Conservation (phyloP, 768 basidiomycete genomes). For the Boletus tylopilopsis region DNA sequence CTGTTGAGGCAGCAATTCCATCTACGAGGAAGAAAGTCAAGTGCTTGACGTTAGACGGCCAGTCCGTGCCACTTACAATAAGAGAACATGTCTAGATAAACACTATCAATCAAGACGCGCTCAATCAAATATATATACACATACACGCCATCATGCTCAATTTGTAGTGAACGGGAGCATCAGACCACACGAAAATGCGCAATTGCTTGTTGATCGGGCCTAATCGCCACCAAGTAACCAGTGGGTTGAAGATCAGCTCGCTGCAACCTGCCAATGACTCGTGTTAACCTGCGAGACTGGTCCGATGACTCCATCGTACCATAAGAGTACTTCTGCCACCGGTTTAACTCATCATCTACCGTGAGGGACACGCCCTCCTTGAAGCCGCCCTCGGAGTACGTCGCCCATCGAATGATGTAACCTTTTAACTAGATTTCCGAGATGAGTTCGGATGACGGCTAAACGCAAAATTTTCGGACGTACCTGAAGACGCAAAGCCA, state of each 20-base stretch:
- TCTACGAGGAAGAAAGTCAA: constrained; percentile 11
- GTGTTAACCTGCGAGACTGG: constrained; percentile 31
- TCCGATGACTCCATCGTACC: constrained; percentile 37
- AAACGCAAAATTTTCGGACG: background rate
- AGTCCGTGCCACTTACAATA: constrained; percentile 37
- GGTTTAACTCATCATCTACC: constrained; percentile 87
- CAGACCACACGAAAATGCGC: constrained; percentile 73
- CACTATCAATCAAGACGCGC: constrained; percentile 2
- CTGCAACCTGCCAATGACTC: constrained; percentile 19
- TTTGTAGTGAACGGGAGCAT: constrained; percentile 79
- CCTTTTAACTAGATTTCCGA: constrained; percentile 14
- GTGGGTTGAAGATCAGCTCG: constrained; percentile 80
- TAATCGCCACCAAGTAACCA: constrained; percentile 68
- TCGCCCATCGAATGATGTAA: constrained; percentile 56
- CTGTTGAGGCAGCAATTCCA: constrained; percentile 64
- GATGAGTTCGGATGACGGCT: background rate
- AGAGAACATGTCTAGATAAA: constrained; percentile 43
- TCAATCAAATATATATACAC: constrained; percentile 10
- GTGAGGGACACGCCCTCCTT: constrained; percentile 94
- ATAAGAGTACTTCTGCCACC: constrained; percentile 90
- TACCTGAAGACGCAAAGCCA: constrained; percentile 55
- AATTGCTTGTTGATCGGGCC: constrained; percentile 86
- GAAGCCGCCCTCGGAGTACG: constrained; percentile 83
- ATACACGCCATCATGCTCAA: constrained; percentile 54
- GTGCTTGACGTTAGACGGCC: constrained; percentile 2